Evolutionary conservation across 805 yeast species (phyloP), one percentile per base, ranked within the genome.

Genomic region (Cyberlindnera misumaiensis): DNA sequence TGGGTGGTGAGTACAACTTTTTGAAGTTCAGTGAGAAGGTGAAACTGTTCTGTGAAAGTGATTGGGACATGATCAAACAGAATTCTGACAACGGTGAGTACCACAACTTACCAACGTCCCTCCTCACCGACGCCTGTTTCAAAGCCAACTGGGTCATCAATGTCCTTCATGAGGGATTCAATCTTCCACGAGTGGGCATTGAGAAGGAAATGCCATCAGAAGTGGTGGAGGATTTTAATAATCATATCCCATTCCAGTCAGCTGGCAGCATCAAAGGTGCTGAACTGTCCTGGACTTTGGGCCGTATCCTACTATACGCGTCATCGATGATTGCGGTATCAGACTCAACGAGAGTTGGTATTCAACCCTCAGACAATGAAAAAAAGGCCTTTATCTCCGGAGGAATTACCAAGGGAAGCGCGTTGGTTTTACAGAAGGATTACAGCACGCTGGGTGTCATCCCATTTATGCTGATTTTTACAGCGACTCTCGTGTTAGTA

Each of bases 251-350:
- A 0, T 88, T 93, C 60, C 87, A 83, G 59, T 82, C 94, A 43
- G 88, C 93, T 0, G 80, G 81, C 39, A 70, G 79, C 13, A 76
- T 93, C 25, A 73, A 85, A 42, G 96, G 94, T 2, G 75, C 78
- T 4, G 98, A 93, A 48, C 65, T 93, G 13, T 83, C 96, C 0
- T 93, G 99, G 99, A 90, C 97, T 0, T 58, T 93, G 27, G 99
- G 98, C 5, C 81, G 83, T 52, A 87, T 89, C 20, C 56, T 93
- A 4, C 58, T 90, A 11, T 85, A 79, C 57, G 96, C 96, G 0
- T 78, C 95, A 0, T 75, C 89, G 12, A 41, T 49, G 38, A 43
- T 52, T 16, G 39, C 41, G 7, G 45, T 46, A 14, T 9, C 36
- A 7, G 34, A 41, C 16, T 13, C 22, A 11, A 33, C 30, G 2